Evolutionary conservation across 2,329 filamentous ascomycete genomes (phyloP).

Genomic region (Cladophialophora immunda): DNA sequence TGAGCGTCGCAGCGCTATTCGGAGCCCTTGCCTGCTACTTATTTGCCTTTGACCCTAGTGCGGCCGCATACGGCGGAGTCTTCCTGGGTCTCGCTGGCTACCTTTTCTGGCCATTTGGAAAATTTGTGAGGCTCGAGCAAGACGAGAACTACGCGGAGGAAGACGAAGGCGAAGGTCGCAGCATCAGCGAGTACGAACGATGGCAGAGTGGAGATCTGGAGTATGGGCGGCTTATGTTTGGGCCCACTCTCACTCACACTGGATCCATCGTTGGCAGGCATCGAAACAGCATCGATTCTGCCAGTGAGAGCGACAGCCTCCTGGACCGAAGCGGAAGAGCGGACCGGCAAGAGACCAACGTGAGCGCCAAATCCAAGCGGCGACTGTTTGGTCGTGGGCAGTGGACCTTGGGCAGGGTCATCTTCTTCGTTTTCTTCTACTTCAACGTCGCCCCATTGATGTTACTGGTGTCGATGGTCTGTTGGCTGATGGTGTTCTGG

Average conservation of each 20-base stretch:
- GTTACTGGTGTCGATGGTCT: slow-evolving; percentile 84
- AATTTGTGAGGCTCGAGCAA: slow-evolving; percentile 90
- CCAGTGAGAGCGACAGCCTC: slow-evolving; percentile 87
- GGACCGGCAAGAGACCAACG: slow-evolving; percentile 52
- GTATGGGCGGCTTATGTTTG: slow-evolving; percentile 94
- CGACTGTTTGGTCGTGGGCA: slow-evolving; percentile 92
- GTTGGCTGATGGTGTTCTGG: slow-evolving; percentile 96
- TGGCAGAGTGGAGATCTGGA: slow-evolving; percentile 98
- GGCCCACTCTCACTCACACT: slow-evolving; percentile 72
- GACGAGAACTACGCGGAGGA: slow-evolving; percentile 95
- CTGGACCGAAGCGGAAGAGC: slow-evolving; percentile 72
- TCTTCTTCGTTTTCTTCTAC: slow-evolving; percentile 98
- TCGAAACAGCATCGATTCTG: slow-evolving; percentile 86
- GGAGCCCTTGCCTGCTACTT: slow-evolving; percentile 81
- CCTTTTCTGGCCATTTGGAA: slow-evolving; percentile 94
- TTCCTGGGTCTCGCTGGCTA: slow-evolving; percentile 86
- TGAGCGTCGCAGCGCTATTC: slow-evolving; percentile 76
- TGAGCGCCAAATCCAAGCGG: slow-evolving; percentile 68
- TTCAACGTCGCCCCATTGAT: slow-evolving; percentile 86
- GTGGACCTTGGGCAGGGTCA: slow-evolving; percentile 92
- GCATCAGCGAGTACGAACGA: slow-evolving; percentile 98
- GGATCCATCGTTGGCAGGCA: slow-evolving; percentile 82
- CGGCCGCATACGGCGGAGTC: slow-evolving; percentile 83
- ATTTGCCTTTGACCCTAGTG: slow-evolving; percentile 80
- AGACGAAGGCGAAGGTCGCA: slow-evolving; percentile 93